Percentiles rank a stretch among this genome's conserved stretches.
Evolutionary conservation across 2,329 filamentous ascomycete genomes (phyloP).

Genomic region (Daldinia eschscholtzii): DNA sequence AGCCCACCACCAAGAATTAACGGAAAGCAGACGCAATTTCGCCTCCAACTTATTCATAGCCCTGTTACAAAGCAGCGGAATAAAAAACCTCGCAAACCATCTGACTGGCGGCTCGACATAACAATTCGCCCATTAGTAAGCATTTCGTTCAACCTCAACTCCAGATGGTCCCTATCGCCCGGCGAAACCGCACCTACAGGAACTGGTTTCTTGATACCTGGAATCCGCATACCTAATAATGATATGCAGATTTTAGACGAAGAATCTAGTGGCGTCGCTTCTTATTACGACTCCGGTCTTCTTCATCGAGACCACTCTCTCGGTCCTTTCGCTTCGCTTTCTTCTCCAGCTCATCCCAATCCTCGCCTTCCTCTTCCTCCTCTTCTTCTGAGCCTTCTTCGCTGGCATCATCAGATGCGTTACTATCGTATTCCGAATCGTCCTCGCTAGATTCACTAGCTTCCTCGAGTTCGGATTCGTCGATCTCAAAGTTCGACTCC

Average conservation of each 20-base stretch:
- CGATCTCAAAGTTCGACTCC: slow-evolving; percentile 92
- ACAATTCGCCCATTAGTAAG: neutral
- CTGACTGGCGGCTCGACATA: neutral
- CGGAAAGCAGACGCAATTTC: slow-evolving; percentile 19
- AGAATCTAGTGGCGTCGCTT: slow-evolving; percentile 66
- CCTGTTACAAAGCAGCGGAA: neutral
- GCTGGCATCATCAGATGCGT: slow-evolving; percentile 83
- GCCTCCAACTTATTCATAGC: slow-evolving; percentile 2
- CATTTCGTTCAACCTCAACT: slow-evolving; percentile 25
- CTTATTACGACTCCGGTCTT: slow-evolving; percentile 79
- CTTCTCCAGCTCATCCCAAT: slow-evolving; percentile 94
- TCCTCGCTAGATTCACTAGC: slow-evolving; percentile 82
- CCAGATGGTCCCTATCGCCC: slow-evolving; percentile 7
- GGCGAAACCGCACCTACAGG: neutral
- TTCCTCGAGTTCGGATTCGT: slow-evolving; percentile 86
- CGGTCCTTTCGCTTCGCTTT: slow-evolving; percentile 90
- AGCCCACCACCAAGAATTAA: slow-evolving; percentile 15
- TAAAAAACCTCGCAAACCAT: slow-evolving; percentile 4
- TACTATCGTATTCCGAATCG: slow-evolving; percentile 93
- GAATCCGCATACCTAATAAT: neutral
- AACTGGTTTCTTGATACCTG: neutral
- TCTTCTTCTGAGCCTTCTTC: slow-evolving; percentile 78
- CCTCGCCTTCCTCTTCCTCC: slow-evolving; percentile 80
- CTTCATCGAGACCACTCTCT: slow-evolving; percentile 76
- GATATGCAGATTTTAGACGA: neutral